These are phyloP conservation scores for Ustilago hordei DNA, from an alignment of 1,284 basidiomycete species.

Conservation along the genomic window DNA sequence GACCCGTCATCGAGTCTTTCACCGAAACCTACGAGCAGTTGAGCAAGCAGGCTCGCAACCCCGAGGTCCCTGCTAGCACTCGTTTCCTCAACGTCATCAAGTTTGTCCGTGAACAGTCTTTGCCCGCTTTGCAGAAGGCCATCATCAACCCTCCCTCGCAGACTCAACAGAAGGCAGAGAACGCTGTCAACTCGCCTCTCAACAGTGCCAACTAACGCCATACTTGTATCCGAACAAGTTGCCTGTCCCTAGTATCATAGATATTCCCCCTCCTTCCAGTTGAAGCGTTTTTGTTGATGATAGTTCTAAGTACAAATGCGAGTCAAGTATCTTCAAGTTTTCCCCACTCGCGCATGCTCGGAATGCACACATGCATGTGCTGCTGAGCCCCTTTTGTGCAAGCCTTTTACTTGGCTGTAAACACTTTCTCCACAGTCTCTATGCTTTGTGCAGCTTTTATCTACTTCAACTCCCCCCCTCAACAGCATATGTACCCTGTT, in stretches of 20 bases:
- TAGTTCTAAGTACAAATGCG: too few species aligned
- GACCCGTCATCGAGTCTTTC: slow-evolving; percentile 64
- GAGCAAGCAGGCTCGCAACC: slow-evolving; percentile 62
- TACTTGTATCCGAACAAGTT: neutral
- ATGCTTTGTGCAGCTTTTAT: too few species aligned
- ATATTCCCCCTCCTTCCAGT: too few species aligned
- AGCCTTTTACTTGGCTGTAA: too few species aligned
- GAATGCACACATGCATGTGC: too few species aligned
- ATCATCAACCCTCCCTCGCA: slow-evolving; percentile 42
- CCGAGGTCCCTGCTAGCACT: slow-evolving; percentile 54
- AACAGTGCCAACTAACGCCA: slow-evolving; percentile 23
- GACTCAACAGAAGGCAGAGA: slow-evolving; percentile 29
- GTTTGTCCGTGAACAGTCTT: slow-evolving; percentile 63
- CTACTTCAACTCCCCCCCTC: too few species aligned
- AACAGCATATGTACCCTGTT: too few species aligned
- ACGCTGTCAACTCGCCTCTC: slow-evolving; percentile 15
- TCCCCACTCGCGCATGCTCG: too few species aligned
- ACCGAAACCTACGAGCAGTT: slow-evolving; percentile 64
- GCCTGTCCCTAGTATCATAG: neutral
- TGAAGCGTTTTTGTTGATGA: too few species aligned
- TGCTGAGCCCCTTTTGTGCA: too few species aligned
- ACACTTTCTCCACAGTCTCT: too few species aligned
- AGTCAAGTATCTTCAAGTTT: too few species aligned
- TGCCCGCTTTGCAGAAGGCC: slow-evolving; percentile 66
- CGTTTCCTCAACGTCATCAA: slow-evolving; percentile 60